A percentile compares a stretch with the other conserved stretches of the same genome.
These are phyloP conservation scores for Neurospora sp. DNA, from an alignment of 495 filamentous ascomycete genomes.

Conservation along the genomic window DNA sequence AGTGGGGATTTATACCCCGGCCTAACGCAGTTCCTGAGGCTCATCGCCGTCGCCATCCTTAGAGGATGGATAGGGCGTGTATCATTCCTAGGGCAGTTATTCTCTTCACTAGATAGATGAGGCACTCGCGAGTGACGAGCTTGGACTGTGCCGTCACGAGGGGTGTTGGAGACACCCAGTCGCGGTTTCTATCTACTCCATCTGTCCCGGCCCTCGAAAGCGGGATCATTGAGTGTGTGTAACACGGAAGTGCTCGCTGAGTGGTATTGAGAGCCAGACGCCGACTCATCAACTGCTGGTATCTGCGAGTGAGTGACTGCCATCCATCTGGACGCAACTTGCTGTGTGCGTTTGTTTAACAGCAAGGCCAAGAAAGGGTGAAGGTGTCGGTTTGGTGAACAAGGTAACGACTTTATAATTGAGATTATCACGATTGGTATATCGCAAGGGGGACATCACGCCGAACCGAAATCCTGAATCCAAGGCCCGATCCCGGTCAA, in stretches of 20 bases:
- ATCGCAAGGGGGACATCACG: too few relatives aligned
- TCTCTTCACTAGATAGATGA: neutral
- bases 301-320: neutral
- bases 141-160: too few relatives aligned
- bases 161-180: too few relatives aligned
- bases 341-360: neutral
- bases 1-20: too few relatives aligned
- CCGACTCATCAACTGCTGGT: neutral
- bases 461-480: too few relatives aligned
- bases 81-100: rapidly evolving
- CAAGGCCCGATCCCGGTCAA: too few relatives aligned
- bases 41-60: neutral
- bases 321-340: neutral
- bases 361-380: rapidly evolving
- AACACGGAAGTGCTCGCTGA: neutral
- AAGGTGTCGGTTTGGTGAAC: neutral
- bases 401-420: too few relatives aligned
- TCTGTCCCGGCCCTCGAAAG: neutral
- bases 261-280: neutral
- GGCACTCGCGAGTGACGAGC: neutral
- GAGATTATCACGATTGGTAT: too few relatives aligned
- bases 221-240: neutral
- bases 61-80: neutral
- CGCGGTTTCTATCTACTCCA: neutral
- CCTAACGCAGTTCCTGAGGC: too few relatives aligned